A percentile compares a stretch with the other conserved stretches of the same genome.
Evolutionary conservation across 495 filamentous ascomycete genomes (phyloP).

Genomic region (Cercophora scortea): DNA sequence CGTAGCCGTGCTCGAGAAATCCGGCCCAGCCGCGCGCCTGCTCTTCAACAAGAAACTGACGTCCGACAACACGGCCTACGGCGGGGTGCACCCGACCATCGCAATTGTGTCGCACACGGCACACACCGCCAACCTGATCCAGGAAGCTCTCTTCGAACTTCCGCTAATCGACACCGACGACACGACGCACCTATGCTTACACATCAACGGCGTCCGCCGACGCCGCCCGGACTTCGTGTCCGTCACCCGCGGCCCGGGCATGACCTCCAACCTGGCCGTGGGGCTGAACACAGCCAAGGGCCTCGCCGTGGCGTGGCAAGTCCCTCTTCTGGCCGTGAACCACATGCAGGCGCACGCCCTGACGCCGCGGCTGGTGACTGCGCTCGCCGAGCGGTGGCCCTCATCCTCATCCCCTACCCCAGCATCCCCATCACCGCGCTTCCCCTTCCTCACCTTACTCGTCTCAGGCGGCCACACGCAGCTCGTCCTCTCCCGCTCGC

Average conservation of each 20-base stretch:
- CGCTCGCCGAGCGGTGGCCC: conserved; percentile 32
- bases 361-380: conserved; percentile 72
- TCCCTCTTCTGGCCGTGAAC: conserved; percentile 77
- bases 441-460: conserved; percentile 85
- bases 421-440: conserved; percentile 32
- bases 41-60: conserved; percentile 80
- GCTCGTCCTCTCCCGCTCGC: conserved; percentile 59
- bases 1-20: conserved; percentile 70
- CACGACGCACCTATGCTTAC: not conserved
- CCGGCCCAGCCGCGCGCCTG: conserved; percentile 40
- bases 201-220: not conserved
- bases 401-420: not conserved
- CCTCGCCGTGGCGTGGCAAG: conserved; percentile 71
- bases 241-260: conserved; percentile 85
- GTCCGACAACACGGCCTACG: conserved; percentile 58
- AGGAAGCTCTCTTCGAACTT: conserved; percentile 51
- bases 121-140: conserved; percentile 57
- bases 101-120: conserved; percentile 67
- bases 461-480: conserved; percentile 90
- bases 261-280: conserved; percentile 63
- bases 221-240: conserved; percentile 67
- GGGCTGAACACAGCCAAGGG: conserved; percentile 86
- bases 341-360: conserved; percentile 97
- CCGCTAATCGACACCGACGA: conserved; percentile 18
- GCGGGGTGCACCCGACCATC: conserved; percentile 70